These are phyloP conservation scores for Fusarium pseudocircinatum DNA, from an alignment of 2,329 filamentous ascomycete genomes.

Conservation along the genomic window DNA sequence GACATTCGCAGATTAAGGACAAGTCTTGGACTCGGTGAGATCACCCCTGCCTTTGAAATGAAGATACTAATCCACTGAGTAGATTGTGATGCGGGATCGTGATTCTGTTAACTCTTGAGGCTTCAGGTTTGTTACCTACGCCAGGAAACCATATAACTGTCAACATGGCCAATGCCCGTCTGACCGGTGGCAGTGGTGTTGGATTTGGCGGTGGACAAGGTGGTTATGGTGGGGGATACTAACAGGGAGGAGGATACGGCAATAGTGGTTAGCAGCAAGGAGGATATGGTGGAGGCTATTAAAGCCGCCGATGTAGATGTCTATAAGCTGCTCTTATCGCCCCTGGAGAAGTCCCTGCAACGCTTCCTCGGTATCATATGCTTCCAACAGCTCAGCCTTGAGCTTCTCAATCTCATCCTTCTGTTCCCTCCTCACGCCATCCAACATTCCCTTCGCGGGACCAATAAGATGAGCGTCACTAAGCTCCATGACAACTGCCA, in stretches of 20 bases:
- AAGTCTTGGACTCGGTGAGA: too few species aligned
- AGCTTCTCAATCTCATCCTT: background rate
- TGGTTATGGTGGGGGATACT: background rate
- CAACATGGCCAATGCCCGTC: background rate
- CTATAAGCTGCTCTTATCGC: accelerated
- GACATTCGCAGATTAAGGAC: too few species aligned
- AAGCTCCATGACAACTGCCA: slow-evolving; percentile 1
- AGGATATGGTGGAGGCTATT: background rate
- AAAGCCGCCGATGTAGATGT: background rate
- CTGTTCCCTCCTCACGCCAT: background rate
- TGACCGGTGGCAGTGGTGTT: too few species aligned
- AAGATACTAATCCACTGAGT: too few species aligned
- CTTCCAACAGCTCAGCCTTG: background rate
- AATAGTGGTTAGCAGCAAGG: accelerated
- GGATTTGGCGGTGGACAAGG: background rate
- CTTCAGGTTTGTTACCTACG: too few species aligned
- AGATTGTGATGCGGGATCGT: too few species aligned
- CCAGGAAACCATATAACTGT: background rate
- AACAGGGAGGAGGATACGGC: background rate
- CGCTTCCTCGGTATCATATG: background rate
- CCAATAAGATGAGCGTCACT: slow-evolving; percentile 2
- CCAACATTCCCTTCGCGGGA: background rate
- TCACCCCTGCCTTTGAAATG: too few species aligned
- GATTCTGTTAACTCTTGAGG: too few species aligned
- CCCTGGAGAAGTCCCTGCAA: background rate